Conservation (phyloP, 257 asterid genomes). For the Scutellaria baicalensis region DNA sequence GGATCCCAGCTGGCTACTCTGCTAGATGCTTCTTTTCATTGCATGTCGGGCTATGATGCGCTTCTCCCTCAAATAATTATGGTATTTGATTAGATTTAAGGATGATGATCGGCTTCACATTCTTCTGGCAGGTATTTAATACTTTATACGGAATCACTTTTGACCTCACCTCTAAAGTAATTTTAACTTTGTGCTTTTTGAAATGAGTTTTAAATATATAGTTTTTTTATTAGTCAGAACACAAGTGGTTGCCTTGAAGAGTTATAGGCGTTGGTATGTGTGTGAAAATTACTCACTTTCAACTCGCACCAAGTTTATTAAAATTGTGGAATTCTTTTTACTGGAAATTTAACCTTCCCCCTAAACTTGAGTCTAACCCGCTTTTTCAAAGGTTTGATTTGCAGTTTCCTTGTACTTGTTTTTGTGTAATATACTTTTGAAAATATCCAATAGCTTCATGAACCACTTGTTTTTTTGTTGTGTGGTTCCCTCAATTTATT, state of each 20-base stretch:
- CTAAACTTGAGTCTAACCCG: neutral
- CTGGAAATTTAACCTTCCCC: no score
- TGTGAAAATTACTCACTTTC: no score
- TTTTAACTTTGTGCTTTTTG: neutral
- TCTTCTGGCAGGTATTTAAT: conserved; percentile 60
- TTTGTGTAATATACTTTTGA: neutral
- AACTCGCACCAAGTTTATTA: no score
- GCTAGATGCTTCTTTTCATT: conserved; percentile 81
- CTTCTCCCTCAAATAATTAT: conserved; percentile 45
- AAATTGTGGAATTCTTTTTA: no score
- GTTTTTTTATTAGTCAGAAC: no score
- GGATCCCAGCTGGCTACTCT: conserved; percentile 80
- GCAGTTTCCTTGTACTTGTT: neutral
- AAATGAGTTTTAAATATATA: neutral
- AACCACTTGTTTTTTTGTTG: neutral
- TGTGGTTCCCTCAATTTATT: neutral
- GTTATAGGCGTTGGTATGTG: no score
- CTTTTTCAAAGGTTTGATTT: neutral
- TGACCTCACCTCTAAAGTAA: neutral
- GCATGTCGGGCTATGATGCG: conserved; percentile 54
- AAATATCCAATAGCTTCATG: neutral
- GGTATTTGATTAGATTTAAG: conserved; percentile 50
- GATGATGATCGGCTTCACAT: conserved; percentile 51
- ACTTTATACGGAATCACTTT: conserved; percentile 20
- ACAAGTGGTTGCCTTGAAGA: no score